Evolutionary conservation across 2,329 filamentous ascomycete species (phyloP).

Genomic region (Cordyceps tenuipes): DNA sequence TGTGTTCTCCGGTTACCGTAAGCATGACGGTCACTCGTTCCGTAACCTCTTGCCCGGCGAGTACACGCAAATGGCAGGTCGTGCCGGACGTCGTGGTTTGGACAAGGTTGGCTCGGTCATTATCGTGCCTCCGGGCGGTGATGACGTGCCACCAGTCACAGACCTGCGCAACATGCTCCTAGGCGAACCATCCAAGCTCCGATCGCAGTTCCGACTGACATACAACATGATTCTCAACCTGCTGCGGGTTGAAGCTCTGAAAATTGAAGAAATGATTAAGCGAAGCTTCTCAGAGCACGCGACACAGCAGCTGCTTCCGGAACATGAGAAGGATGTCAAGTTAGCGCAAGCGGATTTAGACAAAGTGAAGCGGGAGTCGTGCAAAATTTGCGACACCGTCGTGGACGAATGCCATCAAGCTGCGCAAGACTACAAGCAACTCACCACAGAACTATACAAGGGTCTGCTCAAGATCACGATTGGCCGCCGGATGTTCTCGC

Average conservation of each 20-base stretch:
- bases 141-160: constrained; percentile 76
- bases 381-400: constrained; percentile 70
- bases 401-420: constrained; percentile 76
- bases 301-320: constrained; percentile 85
- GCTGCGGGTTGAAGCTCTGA: constrained; percentile 86
- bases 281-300: constrained; percentile 97
- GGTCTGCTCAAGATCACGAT: constrained; percentile 71
- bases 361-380: constrained; percentile 80
- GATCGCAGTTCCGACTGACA: constrained; percentile 91
- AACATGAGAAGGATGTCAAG: constrained; percentile 92
- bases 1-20: constrained; percentile 93
- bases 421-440: constrained; percentile 66
- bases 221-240: constrained; percentile 99
- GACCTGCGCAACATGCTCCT: constrained; percentile 90
- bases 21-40: constrained; percentile 90
- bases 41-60: constrained; percentile 87
- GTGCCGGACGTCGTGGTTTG: constrained; percentile 85
- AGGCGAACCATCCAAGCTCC: constrained; percentile 87
- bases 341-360: constrained; percentile 84
- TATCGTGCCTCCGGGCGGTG: constrained; percentile 71
- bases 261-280: constrained; percentile 99
- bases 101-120: constrained; percentile 92
- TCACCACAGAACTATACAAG: constrained; percentile 75
- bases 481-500: constrained; percentile 69
- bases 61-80: constrained; percentile 97